phyloP scores from a whole-genome alignment of 768 basidiomycete species.

The Amanita fuliginea region DNA sequence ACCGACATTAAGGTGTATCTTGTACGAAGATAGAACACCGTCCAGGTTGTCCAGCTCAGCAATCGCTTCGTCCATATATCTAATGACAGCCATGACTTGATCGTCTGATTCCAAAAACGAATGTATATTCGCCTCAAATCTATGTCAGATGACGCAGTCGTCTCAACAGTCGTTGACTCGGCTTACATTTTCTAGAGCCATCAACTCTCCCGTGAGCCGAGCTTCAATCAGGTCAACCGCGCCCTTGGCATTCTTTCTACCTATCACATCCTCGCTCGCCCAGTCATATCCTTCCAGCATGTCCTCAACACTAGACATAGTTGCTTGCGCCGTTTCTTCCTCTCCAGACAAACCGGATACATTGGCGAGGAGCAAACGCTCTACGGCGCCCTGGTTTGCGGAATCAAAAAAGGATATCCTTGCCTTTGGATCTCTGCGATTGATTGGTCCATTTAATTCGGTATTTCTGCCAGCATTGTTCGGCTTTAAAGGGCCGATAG shows the following conservation, averaged over 20 bases:
- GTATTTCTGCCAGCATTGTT: slow-evolving; percentile 17
- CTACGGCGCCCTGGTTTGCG: slow-evolving; percentile 60
- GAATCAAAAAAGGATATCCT: slow-evolving; percentile 80
- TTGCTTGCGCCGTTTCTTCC: slow-evolving; percentile 70
- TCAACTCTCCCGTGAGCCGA: slow-evolving; percentile 77
- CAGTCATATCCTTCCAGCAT: slow-evolving; percentile 99
- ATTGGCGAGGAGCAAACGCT: slow-evolving; percentile 50
- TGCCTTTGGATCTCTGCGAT: slow-evolving; percentile 46
- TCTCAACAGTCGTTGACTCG: background rate
- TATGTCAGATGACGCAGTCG: background rate
- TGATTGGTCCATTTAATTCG: slow-evolving; percentile 20
- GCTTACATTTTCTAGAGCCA: slow-evolving; percentile 83
- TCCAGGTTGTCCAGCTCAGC: slow-evolving; percentile 87
- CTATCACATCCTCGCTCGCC: slow-evolving; percentile 73
- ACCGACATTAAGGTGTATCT: slow-evolving; percentile 89
- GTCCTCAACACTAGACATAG: slow-evolving; percentile 89
- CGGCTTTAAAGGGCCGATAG: slow-evolving; percentile 17
- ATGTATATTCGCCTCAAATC: slow-evolving; percentile 81
- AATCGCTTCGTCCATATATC: slow-evolving; percentile 82
- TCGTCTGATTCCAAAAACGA: slow-evolving; percentile 97
- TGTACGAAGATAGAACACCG: slow-evolving; percentile 81
- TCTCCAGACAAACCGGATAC: slow-evolving; percentile 35
- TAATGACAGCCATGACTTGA: slow-evolving; percentile 74
- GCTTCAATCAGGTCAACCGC: slow-evolving; percentile 91
- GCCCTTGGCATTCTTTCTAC: slow-evolving; percentile 50